These are phyloP conservation scores for Bolboschoenus planiculmis DNA, from an alignment of 176 grass and related monocot genomes.

Conservation along the genomic window DNA sequence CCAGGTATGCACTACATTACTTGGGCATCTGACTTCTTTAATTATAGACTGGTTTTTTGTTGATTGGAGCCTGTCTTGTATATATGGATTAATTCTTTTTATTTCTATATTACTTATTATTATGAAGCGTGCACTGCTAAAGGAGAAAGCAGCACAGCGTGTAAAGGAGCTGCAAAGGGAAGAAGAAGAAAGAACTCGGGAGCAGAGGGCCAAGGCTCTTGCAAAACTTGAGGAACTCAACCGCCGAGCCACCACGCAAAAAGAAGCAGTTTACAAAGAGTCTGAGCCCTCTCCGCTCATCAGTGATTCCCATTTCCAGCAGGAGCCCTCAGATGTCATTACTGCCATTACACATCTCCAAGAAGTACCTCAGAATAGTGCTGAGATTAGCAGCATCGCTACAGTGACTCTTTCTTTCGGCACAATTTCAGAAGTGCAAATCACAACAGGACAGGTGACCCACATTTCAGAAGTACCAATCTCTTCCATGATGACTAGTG, in stretches of 20 bases:
- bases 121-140: slow-evolving; percentile 64
- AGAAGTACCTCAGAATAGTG: neutral
- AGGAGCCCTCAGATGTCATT: neutral
- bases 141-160: slow-evolving; percentile 81
- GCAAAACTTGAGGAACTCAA: slow-evolving; percentile 91
- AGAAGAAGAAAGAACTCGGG: slow-evolving; percentile 77
- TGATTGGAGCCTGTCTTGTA: slow-evolving; percentile 17
- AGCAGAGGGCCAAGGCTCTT: slow-evolving; percentile 90
- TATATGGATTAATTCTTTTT: neutral
- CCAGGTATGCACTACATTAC: neutral
- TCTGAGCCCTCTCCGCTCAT: neutral
- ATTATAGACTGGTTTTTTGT: slow-evolving; percentile 24
- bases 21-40: neutral
- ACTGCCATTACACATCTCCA: neutral
- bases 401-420: slow-evolving; percentile 21
- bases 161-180: slow-evolving; percentile 75
- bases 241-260: slow-evolving; percentile 38
- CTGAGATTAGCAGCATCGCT: neutral
- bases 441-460: slow-evolving; percentile 14
- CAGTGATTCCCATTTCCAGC: neutral
- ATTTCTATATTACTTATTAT: neutral
- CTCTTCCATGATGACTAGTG: neutral
- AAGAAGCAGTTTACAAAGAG: neutral
- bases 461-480: slow-evolving; percentile 6
- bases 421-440: slow-evolving; percentile 22